Base-by-base conservation (phyloP, 495 filamentous ascomycete species). In the Neurospora tetraspora region DNA sequence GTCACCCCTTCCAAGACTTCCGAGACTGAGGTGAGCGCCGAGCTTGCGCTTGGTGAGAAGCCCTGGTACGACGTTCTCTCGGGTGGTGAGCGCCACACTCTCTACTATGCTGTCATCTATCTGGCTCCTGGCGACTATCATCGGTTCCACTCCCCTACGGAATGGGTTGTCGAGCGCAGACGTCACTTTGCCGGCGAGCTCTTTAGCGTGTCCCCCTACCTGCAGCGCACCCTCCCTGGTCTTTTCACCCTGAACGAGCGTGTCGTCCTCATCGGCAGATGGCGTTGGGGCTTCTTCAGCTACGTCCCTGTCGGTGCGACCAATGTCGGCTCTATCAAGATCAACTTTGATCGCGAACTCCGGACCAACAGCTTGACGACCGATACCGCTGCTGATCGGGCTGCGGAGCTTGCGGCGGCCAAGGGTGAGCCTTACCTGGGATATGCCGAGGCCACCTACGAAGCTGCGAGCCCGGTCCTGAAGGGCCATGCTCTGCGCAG, bases 111-210 rank as follows among this genome's bases (percentile, higher is more conserved):
- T 65, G 96, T 99, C 71, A 89, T 99, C 77, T 99, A 99, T 83
- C 89, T 99, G n/a, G 96, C 96, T 0, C 96, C 96, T 0, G 96
- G 96, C 36, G 96, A 99, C 82, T 99, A 99, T 84, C 96, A 99
- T 83, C 92, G 94, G 69, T 99, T 98, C 86, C 96, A 99, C 82
- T 96, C 92, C 4, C 96, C 96, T 0, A 89, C 92, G 4, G 90
- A 91, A 72, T 99, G 96, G 96, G 96, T 99, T 2, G 94, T 93
- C 40, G 92, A 97, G 81, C 89, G 88, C 76, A 89, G 96, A 12
- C 90, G 96, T 5, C 96, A 99, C 81, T 99, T 99, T 81, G 94
- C 96, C 10, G 96, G 96, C 36, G 96, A 99, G 81, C 85, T 99
- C 20, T 99, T 93, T 83, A 93, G 90, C 69, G 96, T 99, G 20